Evolutionary conservation across 805 yeast genomes (phyloP), one percentile per base, ranked within the genome.

Genomic region (Wickerhamomyces xylosicus): DNA sequence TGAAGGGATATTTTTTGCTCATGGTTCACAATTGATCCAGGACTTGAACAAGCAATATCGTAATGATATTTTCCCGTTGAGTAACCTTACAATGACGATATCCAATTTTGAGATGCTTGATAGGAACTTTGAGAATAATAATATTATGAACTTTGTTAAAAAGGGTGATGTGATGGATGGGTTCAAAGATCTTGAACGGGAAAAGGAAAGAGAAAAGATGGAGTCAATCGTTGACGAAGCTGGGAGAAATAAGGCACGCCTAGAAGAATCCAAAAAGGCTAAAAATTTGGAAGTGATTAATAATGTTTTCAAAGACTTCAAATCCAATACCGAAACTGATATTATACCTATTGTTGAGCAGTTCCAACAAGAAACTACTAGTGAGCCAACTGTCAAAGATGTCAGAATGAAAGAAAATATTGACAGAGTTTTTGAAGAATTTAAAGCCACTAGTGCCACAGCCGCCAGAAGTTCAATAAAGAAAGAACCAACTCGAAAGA

Each of bases 61-160:
- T 1, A 11, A 10, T 7, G 37, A 47, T 2, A 54, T 65, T 48
- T 75, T 67, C 42, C 80, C 83, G 0, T 52, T 78, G 32, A 56
- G 63, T 2, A 68, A 71, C 41, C 58, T 79, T 41, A 70, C 72
- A 19, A 54, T 81, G 43, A 63, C 67, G 0, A 57, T 80, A 2
- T 64, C 79, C 3, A 74, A 72, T 40, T 77, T 82, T 51, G 74
- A 72, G 31, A 47, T 67, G 0, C 63, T 59, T 25, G 60, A 46
- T 37, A 39, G 39, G 8, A 18, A 22, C 5, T 32, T 44, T 4
- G 31, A 43, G 3, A 46, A 43, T 37, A 31, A 10, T 15, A 31
- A 31, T 19, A 52, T 52, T 13, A 37, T 50, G 46, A 45, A 41
- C 11, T 48, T 49, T 40, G 38, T 45, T 5, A 50, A 42, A 31